Base-by-base conservation (phyloP, 2,329 filamentous ascomycete genomes). In the Lachnellula suecica region DNA sequence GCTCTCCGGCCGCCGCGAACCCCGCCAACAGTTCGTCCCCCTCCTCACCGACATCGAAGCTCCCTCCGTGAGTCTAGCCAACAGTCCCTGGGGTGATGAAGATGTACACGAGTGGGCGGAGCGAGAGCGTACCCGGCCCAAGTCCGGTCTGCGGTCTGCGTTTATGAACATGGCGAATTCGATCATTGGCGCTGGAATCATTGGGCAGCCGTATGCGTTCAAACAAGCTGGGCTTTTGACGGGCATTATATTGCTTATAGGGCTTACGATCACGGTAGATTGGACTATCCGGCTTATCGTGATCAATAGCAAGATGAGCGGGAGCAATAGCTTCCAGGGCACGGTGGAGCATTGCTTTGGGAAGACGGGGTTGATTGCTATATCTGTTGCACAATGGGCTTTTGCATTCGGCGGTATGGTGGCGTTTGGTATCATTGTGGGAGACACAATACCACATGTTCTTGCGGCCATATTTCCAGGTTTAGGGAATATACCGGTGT, bases 121-220 rank as follows among this genome's bases (percentile, higher is more conserved):
- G 62, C 72, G 75, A 29, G 81, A 85, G 67, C 75, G 78, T 51
- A 65, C 45, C 7, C 80, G 92, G 51, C 91, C 93, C 43, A 93
- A 93, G 73, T 96, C 90, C 52, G 88, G 88, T 4, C 79, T 97
- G 73, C 79, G 82, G 57, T 90, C 88, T 68, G 93, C 94, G 3
- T 97, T 99, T 63, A 96, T 97, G 91, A 99, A 99, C 73, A 99
- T 99, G 94, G 93, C 94, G 58, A 99, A 99, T 75, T 95, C 89
- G 64, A 99, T 99, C 69, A 97, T 99, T 61, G 85, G 84, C 35
- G 85, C 84, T 2, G 84, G 84, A 47, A 87, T 87, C 70, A 87
- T 87, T 65, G 84, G 89, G 3, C 94, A 99, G 72, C 92, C 94
- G 11, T 99, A 97, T 72, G 94, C 94, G n/a, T 87, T 99, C 67